Conservation (phyloP, 352 stramenopile species). For the Phytophthora pluvialis region DNA sequence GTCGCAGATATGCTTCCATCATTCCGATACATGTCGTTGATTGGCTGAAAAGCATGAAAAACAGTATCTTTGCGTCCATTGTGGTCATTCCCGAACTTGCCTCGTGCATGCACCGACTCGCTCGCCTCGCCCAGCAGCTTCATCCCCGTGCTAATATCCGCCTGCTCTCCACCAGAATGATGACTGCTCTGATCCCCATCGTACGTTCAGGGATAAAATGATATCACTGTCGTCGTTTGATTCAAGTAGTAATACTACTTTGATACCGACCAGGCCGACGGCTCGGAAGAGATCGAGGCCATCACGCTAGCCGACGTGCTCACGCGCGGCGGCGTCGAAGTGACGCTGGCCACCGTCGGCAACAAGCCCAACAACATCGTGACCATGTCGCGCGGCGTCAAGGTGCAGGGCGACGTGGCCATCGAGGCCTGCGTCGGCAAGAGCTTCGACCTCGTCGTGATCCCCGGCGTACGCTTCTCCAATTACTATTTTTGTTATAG, state of each 20-base stretch:
- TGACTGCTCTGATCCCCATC: slow-evolving; percentile 47
- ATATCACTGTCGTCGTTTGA: no score
- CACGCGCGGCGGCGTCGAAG: slow-evolving; percentile 66
- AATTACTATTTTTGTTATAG: neutral
- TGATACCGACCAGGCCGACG: slow-evolving; percentile 58
- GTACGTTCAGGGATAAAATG: slow-evolving; percentile 9
- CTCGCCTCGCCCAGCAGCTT: slow-evolving; percentile 9
- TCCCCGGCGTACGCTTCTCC: slow-evolving; percentile 53
- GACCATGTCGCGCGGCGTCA: slow-evolving; percentile 75
- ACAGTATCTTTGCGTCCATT: slow-evolving; percentile 17
- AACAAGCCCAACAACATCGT: slow-evolving; percentile 68
- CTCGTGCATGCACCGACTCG: slow-evolving; percentile 19
- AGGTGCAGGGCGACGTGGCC: slow-evolving; percentile 67
- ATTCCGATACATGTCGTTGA: neutral
- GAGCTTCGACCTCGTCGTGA: slow-evolving; percentile 71
- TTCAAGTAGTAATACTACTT: slow-evolving; percentile 7
- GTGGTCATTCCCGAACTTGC: slow-evolving; percentile 8
- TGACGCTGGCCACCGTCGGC: slow-evolving; percentile 72
- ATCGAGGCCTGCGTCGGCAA: slow-evolving; percentile 68
- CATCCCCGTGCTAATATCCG: neutral
- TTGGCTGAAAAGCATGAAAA: slow-evolving; percentile 7
- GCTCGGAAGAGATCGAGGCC: slow-evolving; percentile 85
- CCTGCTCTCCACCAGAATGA: slow-evolving; percentile 29
- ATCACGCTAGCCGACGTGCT: slow-evolving; percentile 79
- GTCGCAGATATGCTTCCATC: slow-evolving; percentile 1